Conservation (phyloP, 2,329 filamentous ascomycete genomes). For the Scytalidium lignicola region DNA sequence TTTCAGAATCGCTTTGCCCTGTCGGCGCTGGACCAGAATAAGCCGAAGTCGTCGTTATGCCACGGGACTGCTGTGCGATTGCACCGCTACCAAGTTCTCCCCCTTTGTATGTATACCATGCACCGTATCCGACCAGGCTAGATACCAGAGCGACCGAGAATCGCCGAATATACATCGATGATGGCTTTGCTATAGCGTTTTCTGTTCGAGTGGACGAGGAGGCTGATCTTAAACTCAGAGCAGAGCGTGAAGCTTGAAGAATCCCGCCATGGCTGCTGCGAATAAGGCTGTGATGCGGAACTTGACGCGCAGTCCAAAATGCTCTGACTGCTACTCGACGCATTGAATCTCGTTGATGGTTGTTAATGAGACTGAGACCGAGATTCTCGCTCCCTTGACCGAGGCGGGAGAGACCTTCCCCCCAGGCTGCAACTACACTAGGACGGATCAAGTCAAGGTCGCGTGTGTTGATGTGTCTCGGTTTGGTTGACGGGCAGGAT, state of each 20-base stretch:
- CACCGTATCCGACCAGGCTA: conserved; percentile 65
- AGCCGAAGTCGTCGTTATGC: conserved; percentile 16
- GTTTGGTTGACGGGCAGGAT: background rate
- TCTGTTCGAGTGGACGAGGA: conserved; percentile 32
- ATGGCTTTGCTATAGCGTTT: conserved; percentile 28
- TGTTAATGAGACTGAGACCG: background rate
- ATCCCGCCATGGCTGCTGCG: conserved; percentile 43
- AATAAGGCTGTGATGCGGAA: conserved; percentile 54
- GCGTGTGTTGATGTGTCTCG: background rate
- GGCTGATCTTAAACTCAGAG: conserved; percentile 39
- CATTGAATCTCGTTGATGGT: conserved; percentile 47
- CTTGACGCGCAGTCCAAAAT: conserved; percentile 63
- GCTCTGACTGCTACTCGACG: conserved; percentile 66
- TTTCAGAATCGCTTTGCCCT: conserved; percentile 36
- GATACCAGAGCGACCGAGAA: conserved; percentile 63
- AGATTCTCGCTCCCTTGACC: background rate
- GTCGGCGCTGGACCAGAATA: conserved; percentile 15
- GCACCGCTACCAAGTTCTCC: conserved; percentile 3
- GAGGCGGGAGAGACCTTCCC: background rate
- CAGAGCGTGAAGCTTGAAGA: conserved; percentile 34
- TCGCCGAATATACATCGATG: conserved; percentile 70
- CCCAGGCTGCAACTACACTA: background rate
- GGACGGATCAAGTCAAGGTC: background rate
- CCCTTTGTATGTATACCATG: conserved; percentile 67
- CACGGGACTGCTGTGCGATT: conserved; percentile 23